Conservation (phyloP, 768 basidiomycete genomes). For the Dioszegia hungarica region DNA sequence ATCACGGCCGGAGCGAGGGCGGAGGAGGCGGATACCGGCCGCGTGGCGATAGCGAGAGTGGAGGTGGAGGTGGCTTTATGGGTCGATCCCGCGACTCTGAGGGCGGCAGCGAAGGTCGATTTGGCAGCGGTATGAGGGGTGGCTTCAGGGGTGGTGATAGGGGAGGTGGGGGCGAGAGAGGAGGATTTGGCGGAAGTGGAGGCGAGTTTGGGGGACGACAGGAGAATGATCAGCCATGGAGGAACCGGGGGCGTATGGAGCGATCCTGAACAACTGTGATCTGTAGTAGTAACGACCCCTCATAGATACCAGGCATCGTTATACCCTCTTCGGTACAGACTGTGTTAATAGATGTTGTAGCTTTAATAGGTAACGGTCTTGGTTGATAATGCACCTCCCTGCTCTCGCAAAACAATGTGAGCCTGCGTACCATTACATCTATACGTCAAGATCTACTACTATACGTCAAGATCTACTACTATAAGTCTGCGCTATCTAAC, state of each 20-base stretch:
- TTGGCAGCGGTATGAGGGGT: not conserved
- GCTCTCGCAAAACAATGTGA: too few species aligned
- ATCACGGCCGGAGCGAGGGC: not conserved
- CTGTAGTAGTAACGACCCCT: too few species aligned
- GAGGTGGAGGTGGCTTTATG: constrained; percentile 6
- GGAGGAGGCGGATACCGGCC: not conserved
- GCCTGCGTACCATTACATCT: too few species aligned
- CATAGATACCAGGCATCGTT: not conserved
- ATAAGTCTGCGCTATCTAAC: too few species aligned
- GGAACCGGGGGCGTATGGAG: not conserved
- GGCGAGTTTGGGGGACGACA: constrained; percentile 10
- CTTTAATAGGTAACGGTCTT: too few species aligned
- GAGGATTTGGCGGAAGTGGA: constrained; percentile 6
- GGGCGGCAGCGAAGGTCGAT: not conserved
- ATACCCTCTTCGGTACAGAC: not conserved
- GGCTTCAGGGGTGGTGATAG: not conserved
- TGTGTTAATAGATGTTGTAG: not conserved
- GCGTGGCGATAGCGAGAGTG: too few species aligned
- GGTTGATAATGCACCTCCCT: too few species aligned
- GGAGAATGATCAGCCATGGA: not conserved
- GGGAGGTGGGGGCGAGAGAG: constrained; percentile 4
- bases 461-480: not conserved
- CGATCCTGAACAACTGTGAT: too few species aligned
- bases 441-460: not conserved
- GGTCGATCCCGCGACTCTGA: not conserved